A percentile compares a stretch with the other conserved stretches of the same genome.
Evolutionary conservation across 1,284 basidiomycete species (phyloP).

Genomic region (Ganoderma lucidum): DNA sequence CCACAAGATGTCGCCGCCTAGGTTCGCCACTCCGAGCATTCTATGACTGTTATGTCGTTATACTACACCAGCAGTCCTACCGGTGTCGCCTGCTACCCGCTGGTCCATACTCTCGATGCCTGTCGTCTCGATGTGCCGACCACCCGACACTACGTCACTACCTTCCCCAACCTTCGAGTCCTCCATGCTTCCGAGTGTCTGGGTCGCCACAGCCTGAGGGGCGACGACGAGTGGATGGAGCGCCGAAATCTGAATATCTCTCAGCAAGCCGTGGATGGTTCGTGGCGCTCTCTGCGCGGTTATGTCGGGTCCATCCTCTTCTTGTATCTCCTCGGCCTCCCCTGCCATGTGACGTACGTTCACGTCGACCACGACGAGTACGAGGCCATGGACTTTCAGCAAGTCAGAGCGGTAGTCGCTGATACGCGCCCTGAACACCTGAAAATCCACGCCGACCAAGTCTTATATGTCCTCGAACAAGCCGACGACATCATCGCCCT

Average conservation of each 20-base stretch:
- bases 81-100: background rate
- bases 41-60: background rate
- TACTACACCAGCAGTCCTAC: background rate
- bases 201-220: background rate
- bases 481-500: background rate
- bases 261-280: background rate
- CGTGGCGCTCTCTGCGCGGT: slow-evolving; percentile 2
- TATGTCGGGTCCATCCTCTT: slow-evolving; percentile 2
- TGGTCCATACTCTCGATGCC: background rate
- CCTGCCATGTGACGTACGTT: background rate
- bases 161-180: slow-evolving; percentile 7
- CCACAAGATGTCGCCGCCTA: background rate
- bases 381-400: background rate
- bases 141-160: background rate
- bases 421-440: background rate
- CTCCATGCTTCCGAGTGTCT: background rate
- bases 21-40: background rate
- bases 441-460: background rate
- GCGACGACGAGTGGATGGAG: background rate
- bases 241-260: background rate
- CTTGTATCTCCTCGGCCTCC: slow-evolving; percentile 7
- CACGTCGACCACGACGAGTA: background rate
- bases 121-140: background rate
- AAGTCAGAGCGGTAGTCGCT: background rate
- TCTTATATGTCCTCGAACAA: background rate